Conservation (phyloP, 805 yeast genomes). For the Candida boleticola region DNA sequence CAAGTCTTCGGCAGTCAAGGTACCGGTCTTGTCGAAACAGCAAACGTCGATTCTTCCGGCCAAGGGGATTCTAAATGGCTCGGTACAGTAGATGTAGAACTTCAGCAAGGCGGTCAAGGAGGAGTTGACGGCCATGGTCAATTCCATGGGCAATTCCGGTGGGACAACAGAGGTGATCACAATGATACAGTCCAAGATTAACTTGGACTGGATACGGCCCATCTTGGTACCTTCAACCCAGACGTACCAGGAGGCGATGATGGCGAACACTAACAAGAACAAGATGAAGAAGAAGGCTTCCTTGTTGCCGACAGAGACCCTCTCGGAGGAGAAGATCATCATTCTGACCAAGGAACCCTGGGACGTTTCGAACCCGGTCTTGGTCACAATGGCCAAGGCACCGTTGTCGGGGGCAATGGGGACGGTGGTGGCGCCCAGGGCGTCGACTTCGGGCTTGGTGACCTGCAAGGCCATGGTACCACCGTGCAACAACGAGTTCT, state of each 20-base stretch:
- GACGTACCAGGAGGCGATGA: slow-evolving; percentile 95
- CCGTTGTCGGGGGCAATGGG: slow-evolving; percentile 86
- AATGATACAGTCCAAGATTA: slow-evolving; percentile 91
- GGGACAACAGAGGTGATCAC: slow-evolving; percentile 98
- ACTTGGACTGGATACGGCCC: slow-evolving; percentile 93
- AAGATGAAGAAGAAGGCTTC: slow-evolving; percentile 92
- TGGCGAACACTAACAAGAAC: slow-evolving; percentile 85
- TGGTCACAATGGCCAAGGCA: slow-evolving; percentile 83
- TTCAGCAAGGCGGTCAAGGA: slow-evolving; percentile 87
- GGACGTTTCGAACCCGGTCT: slow-evolving; percentile 97
- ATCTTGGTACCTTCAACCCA: slow-evolving; percentile 96
- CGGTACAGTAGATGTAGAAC: slow-evolving; percentile 91
- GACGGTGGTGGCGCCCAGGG: slow-evolving; percentile 24
- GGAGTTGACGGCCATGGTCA: slow-evolving; percentile 95
- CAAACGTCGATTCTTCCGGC: slow-evolving; percentile 98
- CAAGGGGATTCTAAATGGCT: slow-evolving; percentile 95
- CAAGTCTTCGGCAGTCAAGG: slow-evolving; percentile 94
- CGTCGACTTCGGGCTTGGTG: slow-evolving; percentile 56
- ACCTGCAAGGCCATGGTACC: slow-evolving; percentile 97
- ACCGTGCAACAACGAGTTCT: slow-evolving; percentile 86
- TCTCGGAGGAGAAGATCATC: slow-evolving; percentile 95
- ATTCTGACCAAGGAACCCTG: slow-evolving; percentile 97
- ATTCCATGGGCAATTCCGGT: slow-evolving; percentile 98
- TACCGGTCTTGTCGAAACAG: slow-evolving; percentile 98
- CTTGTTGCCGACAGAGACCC: slow-evolving; percentile 92